Base-by-base conservation (phyloP, 306 rosid genomes). In the Cyamopsis tetragonoloba region DNA sequence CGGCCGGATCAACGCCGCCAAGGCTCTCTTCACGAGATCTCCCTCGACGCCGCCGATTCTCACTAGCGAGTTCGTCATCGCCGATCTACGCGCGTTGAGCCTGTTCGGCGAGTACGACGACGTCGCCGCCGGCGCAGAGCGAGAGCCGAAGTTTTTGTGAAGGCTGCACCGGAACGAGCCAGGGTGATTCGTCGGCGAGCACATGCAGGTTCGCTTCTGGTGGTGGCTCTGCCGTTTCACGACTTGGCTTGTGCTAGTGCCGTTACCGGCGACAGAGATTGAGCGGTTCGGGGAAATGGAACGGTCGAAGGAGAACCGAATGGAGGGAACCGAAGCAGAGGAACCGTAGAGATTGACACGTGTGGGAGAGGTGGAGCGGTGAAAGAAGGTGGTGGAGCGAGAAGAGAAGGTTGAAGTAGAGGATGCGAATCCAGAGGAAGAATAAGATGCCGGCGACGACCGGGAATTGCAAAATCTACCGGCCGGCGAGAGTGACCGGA, bases 151-250 rank as follows among this genome's bases (percentile, higher is more conserved):
- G 20, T 70, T 73, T 62, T 84, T 86, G 72, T 89, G 96, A 22
- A 89, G 82, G 63, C 88, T 80, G 70, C 96, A 89, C 8, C 88
- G 84, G 77, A 87, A 90, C 8, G 97, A 87, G 69, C 97, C 97
- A 0, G 97, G 88, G 51, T 90, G 97, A 5, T 70, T 62, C 3
- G 95, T 78, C 6, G 97, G 97, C 10, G 97, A 85, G 77, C 97
- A 90, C 87, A 85, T 80, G 26, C 97, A 90, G 2, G 88, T 80
- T 3, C 86, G 74, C 78, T 87, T 87, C 80, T 65, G 66, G 10
- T 53, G 68, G 66, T 69, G 70, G 67, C 57, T 79, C 72, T 64
- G 83, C 39, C 66, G 71, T 76, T 44, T 75, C 14, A 70, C 81
- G 54, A 62, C 56, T 48, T 76, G 76, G 22, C 79, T 41, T 17